Base-by-base conservation (phyloP, 148 eudicot species). In the Simmondsia chinensis region DNA sequence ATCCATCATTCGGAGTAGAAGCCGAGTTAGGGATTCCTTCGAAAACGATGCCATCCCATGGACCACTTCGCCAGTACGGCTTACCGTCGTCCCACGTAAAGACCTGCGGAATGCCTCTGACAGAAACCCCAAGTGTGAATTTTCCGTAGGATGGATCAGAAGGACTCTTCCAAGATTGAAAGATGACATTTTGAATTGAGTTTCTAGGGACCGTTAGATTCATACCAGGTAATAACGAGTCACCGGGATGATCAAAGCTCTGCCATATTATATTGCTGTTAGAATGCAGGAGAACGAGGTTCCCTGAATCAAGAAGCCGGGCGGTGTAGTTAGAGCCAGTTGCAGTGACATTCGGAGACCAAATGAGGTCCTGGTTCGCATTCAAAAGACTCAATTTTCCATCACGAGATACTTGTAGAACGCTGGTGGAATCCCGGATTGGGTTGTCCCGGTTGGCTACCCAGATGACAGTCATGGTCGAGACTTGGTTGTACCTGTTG, bases 361-460 rank as follows among this genome's bases (percentile, higher is more conserved):
- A 70, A 28, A 70, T 26, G 7, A 36, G 20, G n/a, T 12, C 19
- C 3, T 50, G 62, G 1, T 20, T 11, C 11, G 47, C 57, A 25
- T 59, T 35, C 3, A 46, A 30, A 3, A 75, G 39, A 22, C 50
- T 20, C 0, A 70, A 40, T 9, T 15, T 36, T 5, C 80, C 72
- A 7, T 33, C 14, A 9, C 24, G 28, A 2, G 34, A 47, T 12
- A 74, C 21, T 15, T 2, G 42, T 7, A 64, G 36, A 6, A 30
- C 27, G 12, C 80, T 66, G 3, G 60, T 23, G 9, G 27, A 20
- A 41, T 54, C 59, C 3, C 22, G 24, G 2, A 72, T 36, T 11
- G 83, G 74, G 3, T 13, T 63, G 30, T 59, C 46, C 12, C 81
- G 46, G 45, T 75, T 75, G 4, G 81, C 81, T 7, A 71, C 70